A percentile compares a stretch with the other conserved stretches of the same genome.
Conservation (phyloP, 306 rosid species). For the Mucuna pruriens region DNA sequence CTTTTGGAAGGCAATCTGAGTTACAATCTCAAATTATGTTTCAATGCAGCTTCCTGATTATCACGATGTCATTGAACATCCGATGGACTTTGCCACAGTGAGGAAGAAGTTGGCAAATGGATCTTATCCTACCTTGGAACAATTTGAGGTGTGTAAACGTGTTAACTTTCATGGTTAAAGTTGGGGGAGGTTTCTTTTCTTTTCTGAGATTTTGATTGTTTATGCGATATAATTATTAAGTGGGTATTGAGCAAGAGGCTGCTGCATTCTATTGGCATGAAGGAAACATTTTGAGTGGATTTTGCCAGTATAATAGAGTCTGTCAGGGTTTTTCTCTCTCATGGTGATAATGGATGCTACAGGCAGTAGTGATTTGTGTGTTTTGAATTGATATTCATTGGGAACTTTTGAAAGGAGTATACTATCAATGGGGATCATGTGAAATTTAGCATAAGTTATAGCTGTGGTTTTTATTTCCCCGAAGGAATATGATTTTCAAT, state of each 20-base stretch:
- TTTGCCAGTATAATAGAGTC: neutral
- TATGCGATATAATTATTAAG: neutral
- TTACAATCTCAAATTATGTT: slow-evolving; percentile 38
- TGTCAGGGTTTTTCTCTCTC: neutral
- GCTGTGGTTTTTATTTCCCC: neutral
- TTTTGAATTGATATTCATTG: neutral
- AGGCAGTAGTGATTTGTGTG: neutral
- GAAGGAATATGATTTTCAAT: neutral
- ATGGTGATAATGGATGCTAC: neutral
- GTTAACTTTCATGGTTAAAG: neutral
- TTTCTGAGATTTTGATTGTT: slow-evolving; percentile 28
- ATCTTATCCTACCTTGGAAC: slow-evolving; percentile 79
- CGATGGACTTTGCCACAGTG: slow-evolving; percentile 97
- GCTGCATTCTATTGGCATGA: neutral
- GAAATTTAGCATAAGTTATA: neutral
- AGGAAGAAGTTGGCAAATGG: slow-evolving; percentile 82
- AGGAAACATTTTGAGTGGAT: neutral
- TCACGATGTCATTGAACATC: slow-evolving; percentile 85
- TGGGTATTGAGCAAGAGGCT: neutral
- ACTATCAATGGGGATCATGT: neutral
- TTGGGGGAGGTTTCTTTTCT: slow-evolving; percentile 2
- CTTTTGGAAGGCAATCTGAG: slow-evolving; percentile 34
- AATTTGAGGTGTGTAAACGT: slow-evolving; percentile 77
- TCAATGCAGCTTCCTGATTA: slow-evolving; percentile 93
- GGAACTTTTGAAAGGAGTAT: neutral